phyloP scores from a whole-genome alignment of 179 eudicot species.

The Beta corolliflora region DNA sequence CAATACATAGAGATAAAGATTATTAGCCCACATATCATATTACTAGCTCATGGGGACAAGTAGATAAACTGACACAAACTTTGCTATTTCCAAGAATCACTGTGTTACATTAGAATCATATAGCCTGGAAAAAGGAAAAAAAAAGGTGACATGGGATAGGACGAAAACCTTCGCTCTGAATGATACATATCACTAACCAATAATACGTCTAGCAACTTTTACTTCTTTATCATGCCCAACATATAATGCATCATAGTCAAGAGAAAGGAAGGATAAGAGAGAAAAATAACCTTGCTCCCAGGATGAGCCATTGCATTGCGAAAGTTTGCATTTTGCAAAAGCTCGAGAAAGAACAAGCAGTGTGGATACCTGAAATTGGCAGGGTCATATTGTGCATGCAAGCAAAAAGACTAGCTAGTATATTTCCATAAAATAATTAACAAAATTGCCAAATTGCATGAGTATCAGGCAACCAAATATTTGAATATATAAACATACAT shows the following conservation, averaged over 20 bases:
- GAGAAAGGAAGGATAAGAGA: conserved; percentile 8
- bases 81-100: background rate
- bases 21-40: background rate
- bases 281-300: conserved; percentile 66
- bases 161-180: background rate
- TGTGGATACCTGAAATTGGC: conserved; percentile 78
- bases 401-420: background rate
- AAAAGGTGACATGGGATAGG: background rate
- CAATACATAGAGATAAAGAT: background rate
- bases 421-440: no score
- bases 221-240: background rate
- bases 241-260: background rate
- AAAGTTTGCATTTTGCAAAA: conserved; percentile 78
- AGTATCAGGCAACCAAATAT: background rate
- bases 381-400: background rate
- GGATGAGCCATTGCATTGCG: conserved; percentile 96
- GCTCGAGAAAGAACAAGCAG: conserved; percentile 87
- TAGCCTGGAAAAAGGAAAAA: background rate
- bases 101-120: background rate
- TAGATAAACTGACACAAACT: background rate
- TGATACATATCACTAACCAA: background rate
- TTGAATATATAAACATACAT: conserved; percentile 40
- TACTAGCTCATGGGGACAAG: background rate
- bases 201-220: background rate
- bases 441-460: background rate